Base-by-base conservation (phyloP, 768 basidiomycete species). In the Amanita rimosa region DNA sequence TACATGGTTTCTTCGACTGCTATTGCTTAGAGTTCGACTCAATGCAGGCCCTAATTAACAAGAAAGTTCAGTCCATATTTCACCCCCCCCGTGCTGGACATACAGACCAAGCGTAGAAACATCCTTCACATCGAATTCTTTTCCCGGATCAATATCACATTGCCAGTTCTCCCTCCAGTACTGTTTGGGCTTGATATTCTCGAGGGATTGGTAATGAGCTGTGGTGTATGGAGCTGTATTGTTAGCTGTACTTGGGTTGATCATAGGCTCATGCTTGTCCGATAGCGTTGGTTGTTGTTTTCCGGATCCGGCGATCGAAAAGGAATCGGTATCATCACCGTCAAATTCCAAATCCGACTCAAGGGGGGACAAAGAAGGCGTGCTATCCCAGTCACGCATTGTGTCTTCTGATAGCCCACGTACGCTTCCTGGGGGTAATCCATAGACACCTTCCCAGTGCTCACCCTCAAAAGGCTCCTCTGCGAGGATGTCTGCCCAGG, bases 391-490 rank as follows among this genome's bases (percentile, higher is more conserved):
- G 34, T 74, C 76, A 46, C 67, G 67, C 37, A 63, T 64, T 39
- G 72, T 70, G 60, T 68, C 63, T 42, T 52, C 29, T 7, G 50
- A 9, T 19, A 34, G 10, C 13, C 52, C 54, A 13, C 56, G 57
- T 24, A 61, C 57, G 47, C 60, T 64, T 10, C 78, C 75, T n/a
- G 69, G 61, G 22, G 75, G 73, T 21, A 71, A 50, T 6, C 71
- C 81, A 53, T 76, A 77, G n/a, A 76, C 75, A 1, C 84, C 84
- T 57, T 85, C 76, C 87, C 87, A 90, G 57, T 90, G 88, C 52
- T 90, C 79, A 13, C 85, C 89, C 62, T 90, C 84, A 52, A 87
- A 85, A 3, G 87, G 85, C 49, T 90, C 88, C 56, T 88, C 87
- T 1, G 74, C 74, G 13, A 91, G 71, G 44, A 92, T 90, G n/a